A percentile compares a stretch with the other conserved stretches of the same genome.
phyloP scores from a whole-genome alignment of 1,139 yeast genomes.

The Magnusiomyces paraingens region DNA sequence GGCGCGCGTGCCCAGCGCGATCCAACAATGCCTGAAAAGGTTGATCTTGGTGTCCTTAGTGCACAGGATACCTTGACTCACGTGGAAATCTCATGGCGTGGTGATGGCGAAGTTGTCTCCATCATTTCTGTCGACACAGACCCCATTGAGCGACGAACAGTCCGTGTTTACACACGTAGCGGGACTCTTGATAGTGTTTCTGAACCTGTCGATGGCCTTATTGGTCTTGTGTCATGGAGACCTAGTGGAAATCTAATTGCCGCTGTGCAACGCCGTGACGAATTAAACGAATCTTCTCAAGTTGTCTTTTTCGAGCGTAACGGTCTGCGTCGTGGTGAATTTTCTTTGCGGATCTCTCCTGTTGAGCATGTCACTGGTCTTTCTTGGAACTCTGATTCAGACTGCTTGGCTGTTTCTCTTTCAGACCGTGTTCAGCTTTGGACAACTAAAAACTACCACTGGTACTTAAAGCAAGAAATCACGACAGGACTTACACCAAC shows the following conservation, averaged over 20 bases:
- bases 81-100: conserved; percentile 76
- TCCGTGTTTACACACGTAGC: conserved; percentile 79
- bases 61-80: conserved; percentile 47
- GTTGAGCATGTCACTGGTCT: conserved; percentile 46
- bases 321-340: conserved; percentile 88
- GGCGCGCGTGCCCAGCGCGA: conserved; percentile 82
- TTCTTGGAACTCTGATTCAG: conserved; percentile 81
- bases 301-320: conserved; percentile 85
- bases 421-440: conserved; percentile 66
- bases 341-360: conserved; percentile 55
- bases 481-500: conserved; percentile 35
- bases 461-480: conserved; percentile 87
- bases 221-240: conserved; percentile 72
- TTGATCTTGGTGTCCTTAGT: conserved; percentile 55
- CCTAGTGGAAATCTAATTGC: conserved; percentile 90
- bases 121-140: conserved; percentile 54
- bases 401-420: conserved; percentile 64
- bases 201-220: conserved; percentile 84
- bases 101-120: conserved; percentile 83
- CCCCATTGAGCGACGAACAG: conserved; percentile 56
- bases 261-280: conserved; percentile 56
- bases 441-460: conserved; percentile 90
- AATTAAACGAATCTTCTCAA: conserved; percentile 21
- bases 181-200: conserved; percentile 69
- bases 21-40: conserved; percentile 80